Evolutionary conservation across 257 asterid species (phyloP), one percentile per base, ranked within the genome.

Genomic region (Ehretia macrophylla): DNA sequence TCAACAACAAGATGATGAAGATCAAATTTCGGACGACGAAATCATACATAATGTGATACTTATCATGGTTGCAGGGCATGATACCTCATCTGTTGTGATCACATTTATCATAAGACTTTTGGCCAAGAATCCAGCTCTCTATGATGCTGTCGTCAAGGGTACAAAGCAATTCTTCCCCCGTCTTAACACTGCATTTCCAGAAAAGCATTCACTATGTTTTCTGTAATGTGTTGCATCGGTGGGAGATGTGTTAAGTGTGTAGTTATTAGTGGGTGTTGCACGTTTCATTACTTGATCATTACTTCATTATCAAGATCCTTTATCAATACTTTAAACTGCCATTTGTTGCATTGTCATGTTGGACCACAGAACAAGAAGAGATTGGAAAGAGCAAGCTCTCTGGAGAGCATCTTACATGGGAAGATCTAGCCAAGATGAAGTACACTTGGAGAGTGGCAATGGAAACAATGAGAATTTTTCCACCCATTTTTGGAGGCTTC

Each of bases 361-460:
- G 50, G n/a, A 59, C 23, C 47, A 23, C 77, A 81, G 91, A 83
- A 70, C 91, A 81, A 81, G 89, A 85, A 42, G 88, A 72, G 75
- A 79, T 82, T 12, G 76, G 74, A 40, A 68, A 67, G 53, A 56
- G 70, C 64, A 80, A 69, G 65, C 27, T 79, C 12, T 12, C 68
- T 1, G 79, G 72, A 55, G 81, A 72, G 44, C 17, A 17, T 14
- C 64, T 85, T 64, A 81, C 85, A 54, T 83, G 96, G 96, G 84
- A 82, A 66, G 89, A 85, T 77, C 81, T 87, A 21, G 71, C 69
- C 19, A 87, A 80, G 71, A 87, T 85, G 92, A 81, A 81, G 75
- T 77, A 75, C 64, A 85, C 84, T 4, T 83, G 96, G 96, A 81
- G 84, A 72, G 92, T 83, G 63, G 89, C 85, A 1, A 68, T 81